A percentile compares a stretch with the other conserved stretches of the same genome.
These are phyloP conservation scores for Phlebopus sp. DNA, from an alignment of 1,284 basidiomycete genomes.

Conservation along the genomic window DNA sequence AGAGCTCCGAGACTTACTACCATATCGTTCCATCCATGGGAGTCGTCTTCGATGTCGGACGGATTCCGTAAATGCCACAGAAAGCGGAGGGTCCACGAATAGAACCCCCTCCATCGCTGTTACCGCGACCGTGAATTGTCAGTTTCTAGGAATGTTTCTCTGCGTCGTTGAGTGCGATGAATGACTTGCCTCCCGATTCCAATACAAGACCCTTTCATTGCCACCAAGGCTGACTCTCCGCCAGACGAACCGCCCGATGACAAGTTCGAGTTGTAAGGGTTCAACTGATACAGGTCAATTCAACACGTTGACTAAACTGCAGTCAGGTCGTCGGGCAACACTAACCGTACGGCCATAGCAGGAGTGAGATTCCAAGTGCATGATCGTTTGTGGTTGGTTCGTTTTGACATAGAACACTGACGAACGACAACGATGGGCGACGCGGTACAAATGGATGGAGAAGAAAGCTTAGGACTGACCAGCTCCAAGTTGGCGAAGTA, in stretches of 20 bases:
- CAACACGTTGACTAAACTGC: too few relatives aligned
- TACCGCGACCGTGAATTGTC: too few relatives aligned
- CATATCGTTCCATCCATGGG: conserved; percentile 21
- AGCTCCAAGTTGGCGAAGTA: conserved; percentile 33
- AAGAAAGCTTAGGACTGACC: conserved; percentile 18
- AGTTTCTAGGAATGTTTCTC: too few relatives aligned
- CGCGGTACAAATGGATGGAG: too few relatives aligned
- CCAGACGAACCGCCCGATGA: conserved; percentile 50
- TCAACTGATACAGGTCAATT: conserved; percentile 23
- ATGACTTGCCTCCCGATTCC: conserved; percentile 51
- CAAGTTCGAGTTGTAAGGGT: conserved; percentile 46
- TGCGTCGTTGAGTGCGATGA: too few relatives aligned
- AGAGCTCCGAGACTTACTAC: conserved; percentile 15
- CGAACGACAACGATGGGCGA: not conserved
- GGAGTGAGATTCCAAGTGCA: conserved; percentile 36
- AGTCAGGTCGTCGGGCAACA: not conserved
- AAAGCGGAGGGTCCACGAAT: conserved; percentile 41
- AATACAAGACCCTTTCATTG: conserved; percentile 45
- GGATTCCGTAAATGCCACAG: conserved; percentile 43
- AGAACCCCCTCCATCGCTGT: conserved; percentile 31
- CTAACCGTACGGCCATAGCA: conserved; percentile 42
- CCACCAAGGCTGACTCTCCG: conserved; percentile 52
- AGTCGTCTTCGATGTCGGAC: conserved; percentile 45
- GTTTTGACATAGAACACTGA: conserved; percentile 48
- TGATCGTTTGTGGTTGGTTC: conserved; percentile 42